A percentile compares a stretch with the other conserved stretches of the same genome.
phyloP scores from a whole-genome alignment of 2,329 filamentous ascomycete genomes.

The Alternaria rosae region DNA sequence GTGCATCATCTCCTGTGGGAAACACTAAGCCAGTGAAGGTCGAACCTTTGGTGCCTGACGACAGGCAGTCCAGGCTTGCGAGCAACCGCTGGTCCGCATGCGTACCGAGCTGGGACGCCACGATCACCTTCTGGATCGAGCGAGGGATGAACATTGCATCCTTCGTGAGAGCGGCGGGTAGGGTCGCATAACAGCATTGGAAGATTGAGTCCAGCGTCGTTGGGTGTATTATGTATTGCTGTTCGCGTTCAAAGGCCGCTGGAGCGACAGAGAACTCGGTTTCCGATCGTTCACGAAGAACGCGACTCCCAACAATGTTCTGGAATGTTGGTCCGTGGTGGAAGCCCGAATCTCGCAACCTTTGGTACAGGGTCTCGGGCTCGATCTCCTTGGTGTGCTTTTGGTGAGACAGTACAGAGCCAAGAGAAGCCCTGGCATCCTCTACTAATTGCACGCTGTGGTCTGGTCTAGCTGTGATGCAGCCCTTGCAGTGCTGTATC shows the following conservation, averaged over 20 bases:
- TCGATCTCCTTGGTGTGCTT: slow-evolving; percentile 24
- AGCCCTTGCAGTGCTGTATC: slow-evolving; percentile 4
- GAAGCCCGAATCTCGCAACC: slow-evolving; percentile 51
- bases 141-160: slow-evolving; percentile 16
- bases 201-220: slow-evolving; percentile 19
- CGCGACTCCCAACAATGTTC: slow-evolving; percentile 4
- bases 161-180: slow-evolving; percentile 6
- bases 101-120: neutral
- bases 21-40: neutral
- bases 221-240: slow-evolving; percentile 16
- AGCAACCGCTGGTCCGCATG: neutral
- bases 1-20: neutral
- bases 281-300: neutral
- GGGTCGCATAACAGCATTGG: slow-evolving; percentile 5
- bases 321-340: slow-evolving; percentile 25
- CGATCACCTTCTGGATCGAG: slow-evolving; percentile 8
- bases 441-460: neutral
- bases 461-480: neutral
- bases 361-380: slow-evolving; percentile 27
- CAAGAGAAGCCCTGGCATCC: neutral
- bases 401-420: neutral
- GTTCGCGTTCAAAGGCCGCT: neutral
- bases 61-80: neutral
- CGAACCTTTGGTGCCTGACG: neutral
- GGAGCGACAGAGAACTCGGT: neutral